These are phyloP conservation scores for Trypanosoma grayi DNA, from an alignment of 208 protist species.

Conservation along the genomic window DNA sequence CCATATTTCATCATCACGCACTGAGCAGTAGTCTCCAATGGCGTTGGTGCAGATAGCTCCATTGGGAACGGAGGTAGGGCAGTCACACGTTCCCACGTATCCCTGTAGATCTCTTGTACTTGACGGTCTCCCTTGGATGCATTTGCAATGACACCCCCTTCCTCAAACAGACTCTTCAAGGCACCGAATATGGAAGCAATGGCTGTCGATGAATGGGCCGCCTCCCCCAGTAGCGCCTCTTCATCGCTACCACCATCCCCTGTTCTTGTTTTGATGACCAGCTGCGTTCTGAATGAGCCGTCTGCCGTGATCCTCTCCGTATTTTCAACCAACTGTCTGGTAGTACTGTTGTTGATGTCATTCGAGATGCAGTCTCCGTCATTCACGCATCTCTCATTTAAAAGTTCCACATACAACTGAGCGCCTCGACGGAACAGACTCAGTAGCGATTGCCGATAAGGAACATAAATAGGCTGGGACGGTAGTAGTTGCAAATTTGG, in stretches of 20 bases:
- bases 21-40: slow-evolving; percentile 25
- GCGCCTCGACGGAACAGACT: slow-evolving; percentile 24
- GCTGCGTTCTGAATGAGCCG: slow-evolving; percentile 22
- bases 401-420: slow-evolving; percentile 27
- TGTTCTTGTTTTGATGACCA: slow-evolving; percentile 2
- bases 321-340: slow-evolving; percentile 11
- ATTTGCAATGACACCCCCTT: slow-evolving; percentile 18
- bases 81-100: slow-evolving; percentile 12
- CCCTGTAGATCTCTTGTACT: slow-evolving; percentile 14
- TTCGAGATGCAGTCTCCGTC: not conserved
- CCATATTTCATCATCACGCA: slow-evolving; percentile 33
- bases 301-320: slow-evolving; percentile 5
- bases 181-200: slow-evolving; percentile 18
- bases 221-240: slow-evolving; percentile 5
- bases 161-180: slow-evolving; percentile 26
- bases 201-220: slow-evolving; percentile 9
- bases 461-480: slow-evolving; percentile 17
- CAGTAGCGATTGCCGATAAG: slow-evolving; percentile 19
- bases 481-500: slow-evolving; percentile 17
- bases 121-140: slow-evolving; percentile 10
- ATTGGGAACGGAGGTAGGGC: slow-evolving; percentile 5
- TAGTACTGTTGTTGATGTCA: not conserved
- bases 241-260: not conserved
- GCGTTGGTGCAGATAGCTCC: slow-evolving; percentile 10
- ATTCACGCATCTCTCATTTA: slow-evolving; percentile 17